Conservation (phyloP, 73 alveolate species). For the Tetrahymena thermophila region DNA sequence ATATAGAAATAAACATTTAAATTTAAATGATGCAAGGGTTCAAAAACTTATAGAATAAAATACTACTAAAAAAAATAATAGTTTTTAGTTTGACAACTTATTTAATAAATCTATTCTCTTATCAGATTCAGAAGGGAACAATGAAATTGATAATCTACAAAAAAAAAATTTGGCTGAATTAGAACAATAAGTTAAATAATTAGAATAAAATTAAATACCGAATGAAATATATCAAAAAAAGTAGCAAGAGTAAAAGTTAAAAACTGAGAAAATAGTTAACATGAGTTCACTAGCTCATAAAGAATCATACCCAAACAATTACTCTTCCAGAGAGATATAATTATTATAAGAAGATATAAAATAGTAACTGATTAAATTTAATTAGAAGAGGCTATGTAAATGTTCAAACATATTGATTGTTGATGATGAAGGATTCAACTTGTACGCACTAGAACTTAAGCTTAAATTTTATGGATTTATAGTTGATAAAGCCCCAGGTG, state of each 20-base stretch:
- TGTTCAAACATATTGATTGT: neutral
- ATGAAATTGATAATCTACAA: neutral
- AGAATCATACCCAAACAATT: neutral
- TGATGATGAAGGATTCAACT: neutral
- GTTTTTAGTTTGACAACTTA: neutral
- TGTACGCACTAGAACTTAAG: neutral
- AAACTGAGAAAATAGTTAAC: neutral
- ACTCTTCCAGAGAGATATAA: neutral
- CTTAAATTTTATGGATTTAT: neutral
- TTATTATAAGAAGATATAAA: neutral
- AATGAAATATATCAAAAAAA: neutral
- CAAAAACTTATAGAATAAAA: neutral
- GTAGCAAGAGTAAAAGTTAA: neutral
- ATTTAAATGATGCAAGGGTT: neutral
- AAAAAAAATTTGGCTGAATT: neutral
- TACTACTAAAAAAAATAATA: neutral
- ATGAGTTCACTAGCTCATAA: neutral
- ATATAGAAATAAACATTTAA: neutral
- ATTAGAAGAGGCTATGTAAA: neutral
- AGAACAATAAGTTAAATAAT: no score
- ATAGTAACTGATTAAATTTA: neutral
- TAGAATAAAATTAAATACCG: no score
- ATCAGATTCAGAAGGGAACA: neutral
- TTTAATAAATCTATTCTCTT: neutral
- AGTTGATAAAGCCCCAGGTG: neutral